These are phyloP conservation scores for Phytopythium cucurbitacearum DNA, from an alignment of 352 stramenopile species.

Conservation along the genomic window DNA sequence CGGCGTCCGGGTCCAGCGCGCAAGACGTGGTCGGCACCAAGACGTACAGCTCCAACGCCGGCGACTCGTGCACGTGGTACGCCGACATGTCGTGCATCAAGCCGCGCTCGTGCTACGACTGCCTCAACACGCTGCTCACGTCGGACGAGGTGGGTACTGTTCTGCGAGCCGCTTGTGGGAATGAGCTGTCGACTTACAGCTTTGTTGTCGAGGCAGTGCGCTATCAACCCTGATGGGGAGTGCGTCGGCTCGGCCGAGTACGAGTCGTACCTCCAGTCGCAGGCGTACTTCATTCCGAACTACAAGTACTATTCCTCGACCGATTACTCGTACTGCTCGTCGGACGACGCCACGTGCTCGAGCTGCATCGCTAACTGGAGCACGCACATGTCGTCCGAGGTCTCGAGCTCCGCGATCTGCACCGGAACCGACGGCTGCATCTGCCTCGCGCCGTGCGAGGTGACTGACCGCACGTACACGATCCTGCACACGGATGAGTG, in stretches of 20 bases:
- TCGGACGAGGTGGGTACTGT: conserved; percentile 8
- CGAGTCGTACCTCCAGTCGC: conserved; percentile 16
- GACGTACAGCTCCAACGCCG: conserved; percentile 14
- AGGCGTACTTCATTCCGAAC: conserved; percentile 19
- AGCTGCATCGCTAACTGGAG: conserved; percentile 25
- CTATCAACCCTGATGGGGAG: conserved; percentile 22
- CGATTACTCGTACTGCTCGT: conserved; percentile 37
- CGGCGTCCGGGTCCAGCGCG: conserved; percentile 1
- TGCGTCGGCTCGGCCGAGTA: conserved; percentile 28
- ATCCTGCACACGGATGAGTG: conserved; percentile 10
- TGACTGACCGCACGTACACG: conserved; percentile 10
- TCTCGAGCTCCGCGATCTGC: conserved; percentile 18
- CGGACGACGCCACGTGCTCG: conserved; percentile 24
- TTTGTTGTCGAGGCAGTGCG: conserved; percentile 16
- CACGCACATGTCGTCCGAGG: conserved; percentile 16
- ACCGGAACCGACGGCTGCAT: conserved; percentile 26
- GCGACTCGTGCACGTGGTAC: conserved; percentile 35
- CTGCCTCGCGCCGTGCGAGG: conserved; percentile 38
- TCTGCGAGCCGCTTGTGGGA: background rate
- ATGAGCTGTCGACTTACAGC: background rate
- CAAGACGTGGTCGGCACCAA: conserved; percentile 7
- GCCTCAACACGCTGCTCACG: conserved; percentile 20
- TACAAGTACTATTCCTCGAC: conserved; percentile 21
- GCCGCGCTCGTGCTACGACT: conserved; percentile 24
- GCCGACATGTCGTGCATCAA: conserved; percentile 10